Conservation (phyloP, 345 rosid genomes). For the Kandelia obovata region DNA sequence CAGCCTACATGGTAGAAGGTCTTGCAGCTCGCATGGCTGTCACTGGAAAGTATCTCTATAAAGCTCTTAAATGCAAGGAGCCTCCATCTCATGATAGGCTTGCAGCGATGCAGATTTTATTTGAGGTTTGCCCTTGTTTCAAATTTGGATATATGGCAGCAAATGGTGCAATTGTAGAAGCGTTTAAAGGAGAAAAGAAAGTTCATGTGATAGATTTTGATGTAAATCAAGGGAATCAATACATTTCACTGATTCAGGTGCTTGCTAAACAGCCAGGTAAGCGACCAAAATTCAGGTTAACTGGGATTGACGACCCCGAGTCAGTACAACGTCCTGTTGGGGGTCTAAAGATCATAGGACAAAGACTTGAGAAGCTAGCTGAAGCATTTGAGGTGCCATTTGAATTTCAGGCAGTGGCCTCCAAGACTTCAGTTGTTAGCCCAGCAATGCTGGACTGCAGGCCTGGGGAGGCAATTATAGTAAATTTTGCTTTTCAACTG, state of each 20-base stretch:
- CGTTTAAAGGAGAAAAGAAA: slow-evolving; percentile 59
- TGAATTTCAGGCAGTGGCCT: slow-evolving; percentile 63
- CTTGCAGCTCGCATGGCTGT: slow-evolving; percentile 92
- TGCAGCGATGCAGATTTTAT: slow-evolving; percentile 97
- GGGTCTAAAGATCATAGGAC: slow-evolving; percentile 71
- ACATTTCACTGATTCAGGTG: slow-evolving; percentile 74
- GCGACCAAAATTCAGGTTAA: slow-evolving; percentile 63
- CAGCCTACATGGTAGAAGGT: slow-evolving; percentile 99
- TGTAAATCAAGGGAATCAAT: slow-evolving; percentile 92
- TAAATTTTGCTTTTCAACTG: slow-evolving; percentile 93
- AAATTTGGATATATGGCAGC: slow-evolving; percentile 92
- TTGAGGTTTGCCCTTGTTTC: slow-evolving; percentile 96
- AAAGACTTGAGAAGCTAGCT: slow-evolving; percentile 77
- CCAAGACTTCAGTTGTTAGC: slow-evolving; percentile 61
- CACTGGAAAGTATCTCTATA: slow-evolving; percentile 81
- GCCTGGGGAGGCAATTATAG: slow-evolving; percentile 69
- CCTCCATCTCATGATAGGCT: slow-evolving; percentile 93
- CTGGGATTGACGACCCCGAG: slow-evolving; percentile 95
- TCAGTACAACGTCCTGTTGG: slow-evolving; percentile 85
- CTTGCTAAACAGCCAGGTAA: slow-evolving; percentile 47
- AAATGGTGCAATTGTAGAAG: slow-evolving; percentile 81
- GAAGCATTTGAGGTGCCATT: slow-evolving; percentile 58
- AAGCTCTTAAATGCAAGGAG: slow-evolving; percentile 91
- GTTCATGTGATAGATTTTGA: slow-evolving; percentile 91
- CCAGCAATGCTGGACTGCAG: slow-evolving; percentile 56